Conservation (phyloP, 139 green algal species). For the Ulvella scutata region DNA sequence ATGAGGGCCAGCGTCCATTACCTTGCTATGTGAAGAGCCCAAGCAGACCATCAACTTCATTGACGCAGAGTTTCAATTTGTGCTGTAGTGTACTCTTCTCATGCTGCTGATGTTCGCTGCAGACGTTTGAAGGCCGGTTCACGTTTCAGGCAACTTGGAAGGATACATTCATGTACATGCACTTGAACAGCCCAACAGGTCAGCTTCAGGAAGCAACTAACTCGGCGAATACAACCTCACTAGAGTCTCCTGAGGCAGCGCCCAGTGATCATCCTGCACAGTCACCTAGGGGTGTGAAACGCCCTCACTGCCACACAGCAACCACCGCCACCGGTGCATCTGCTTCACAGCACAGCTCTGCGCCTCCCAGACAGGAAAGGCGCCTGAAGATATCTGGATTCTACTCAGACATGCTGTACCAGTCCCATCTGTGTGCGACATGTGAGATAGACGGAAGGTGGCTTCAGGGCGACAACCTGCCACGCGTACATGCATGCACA, state of each 20-base stretch:
- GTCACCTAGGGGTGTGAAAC: neutral
- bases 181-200: neutral
- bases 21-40: neutral
- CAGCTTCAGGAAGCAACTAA: neutral
- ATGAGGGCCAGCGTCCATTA: neutral
- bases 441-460: slow-evolving; percentile 41
- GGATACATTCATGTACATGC: slow-evolving; percentile 27
- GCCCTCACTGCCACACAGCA: neutral
- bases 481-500: slow-evolving; percentile 5
- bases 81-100: neutral
- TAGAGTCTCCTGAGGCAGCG: neutral
- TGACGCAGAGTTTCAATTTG: neutral
- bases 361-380: neutral
- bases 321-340: neutral
- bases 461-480: slow-evolving; percentile 68
- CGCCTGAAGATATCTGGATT: slow-evolving; percentile 15
- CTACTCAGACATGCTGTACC: slow-evolving; percentile 75
- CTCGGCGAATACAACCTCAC: neutral
- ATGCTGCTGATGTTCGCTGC: neutral
- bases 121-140: slow-evolving; percentile 16
- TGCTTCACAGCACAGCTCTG: neutral
- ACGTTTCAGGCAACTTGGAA: slow-evolving; percentile 33
- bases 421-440: slow-evolving; percentile 65
- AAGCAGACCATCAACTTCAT: neutral
- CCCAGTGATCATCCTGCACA: neutral